phyloP scores from a whole-genome alignment of 1,139 yeast genomes.

The Candida mesenterica region DNA sequence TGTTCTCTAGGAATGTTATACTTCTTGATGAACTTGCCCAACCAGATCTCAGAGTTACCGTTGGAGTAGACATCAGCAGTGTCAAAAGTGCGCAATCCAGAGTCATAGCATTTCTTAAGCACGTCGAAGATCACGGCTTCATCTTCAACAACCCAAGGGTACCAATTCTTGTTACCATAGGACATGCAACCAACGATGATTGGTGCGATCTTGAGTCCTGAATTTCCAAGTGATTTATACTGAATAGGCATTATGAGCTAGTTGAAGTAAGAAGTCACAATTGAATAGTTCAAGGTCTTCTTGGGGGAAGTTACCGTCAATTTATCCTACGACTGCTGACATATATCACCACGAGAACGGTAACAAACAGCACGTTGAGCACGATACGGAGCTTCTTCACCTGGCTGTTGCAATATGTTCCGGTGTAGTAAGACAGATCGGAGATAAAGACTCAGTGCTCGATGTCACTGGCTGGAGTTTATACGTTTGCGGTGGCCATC shows the following conservation, averaged over 20 bases:
- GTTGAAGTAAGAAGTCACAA: too few relatives aligned
- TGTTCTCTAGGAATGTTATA: constrained; percentile 43
- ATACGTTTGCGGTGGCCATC: too few relatives aligned
- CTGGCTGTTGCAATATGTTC: too few relatives aligned
- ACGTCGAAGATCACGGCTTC: constrained; percentile 30
- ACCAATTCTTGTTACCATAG: constrained; percentile 48
- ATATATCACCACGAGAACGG: too few relatives aligned
- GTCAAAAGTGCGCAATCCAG: constrained; percentile 54
- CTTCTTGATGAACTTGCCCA: constrained; percentile 43
- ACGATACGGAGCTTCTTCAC: too few relatives aligned
- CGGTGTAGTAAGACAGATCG: too few relatives aligned
- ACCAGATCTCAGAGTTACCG: constrained; percentile 39
- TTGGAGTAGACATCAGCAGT: constrained; percentile 50
- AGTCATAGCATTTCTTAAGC: constrained; percentile 47
- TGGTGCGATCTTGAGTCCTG: constrained; percentile 53
- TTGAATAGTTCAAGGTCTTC: too few relatives aligned
- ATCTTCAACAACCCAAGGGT: constrained; percentile 47
- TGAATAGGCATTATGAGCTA: constrained; percentile 9
- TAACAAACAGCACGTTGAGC: too few relatives aligned
- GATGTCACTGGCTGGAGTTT: too few relatives aligned
- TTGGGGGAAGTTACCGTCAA: too few relatives aligned
- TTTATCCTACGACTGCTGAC: too few relatives aligned
- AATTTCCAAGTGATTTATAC: constrained; percentile 35
- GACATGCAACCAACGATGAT: constrained; percentile 59
- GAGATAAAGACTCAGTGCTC: too few relatives aligned